A percentile compares a stretch with the other conserved stretches of the same genome.
Evolutionary conservation across 2,329 filamentous ascomycete genomes (phyloP).

Genomic region (Aspergillus pseudoglaucus): DNA sequence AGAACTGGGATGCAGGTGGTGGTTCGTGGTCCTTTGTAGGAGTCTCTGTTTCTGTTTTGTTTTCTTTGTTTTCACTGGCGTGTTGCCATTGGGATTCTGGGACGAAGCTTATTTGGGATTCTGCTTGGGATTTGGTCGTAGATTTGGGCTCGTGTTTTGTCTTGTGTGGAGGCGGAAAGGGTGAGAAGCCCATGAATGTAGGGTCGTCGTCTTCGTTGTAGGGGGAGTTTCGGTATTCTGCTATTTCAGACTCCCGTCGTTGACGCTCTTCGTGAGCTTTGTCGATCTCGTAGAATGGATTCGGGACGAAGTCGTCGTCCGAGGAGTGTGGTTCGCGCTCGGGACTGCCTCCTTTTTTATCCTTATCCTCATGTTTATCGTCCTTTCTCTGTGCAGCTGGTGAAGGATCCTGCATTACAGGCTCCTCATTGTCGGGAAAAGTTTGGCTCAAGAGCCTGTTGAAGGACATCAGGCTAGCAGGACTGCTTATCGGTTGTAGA

Average conservation of each 20-base stretch:
- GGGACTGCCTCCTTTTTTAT: not conserved
- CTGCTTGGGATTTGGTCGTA: not conserved
- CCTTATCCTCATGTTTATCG: not conserved
- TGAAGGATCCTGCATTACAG: not conserved
- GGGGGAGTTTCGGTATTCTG: not conserved
- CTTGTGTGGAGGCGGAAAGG: not conserved
- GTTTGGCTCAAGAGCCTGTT: not conserved
- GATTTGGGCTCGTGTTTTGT: not conserved
- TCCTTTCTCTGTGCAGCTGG: not conserved
- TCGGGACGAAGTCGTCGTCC: slow-evolving; percentile 15
- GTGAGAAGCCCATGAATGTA: not conserved
- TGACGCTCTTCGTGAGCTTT: slow-evolving; percentile 12
- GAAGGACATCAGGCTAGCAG: not conserved
- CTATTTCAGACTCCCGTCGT: slow-evolving; percentile 3
- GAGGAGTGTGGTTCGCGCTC: slow-evolving; percentile 1
- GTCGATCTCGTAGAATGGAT: slow-evolving; percentile 28
- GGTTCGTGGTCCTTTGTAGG: not conserved
- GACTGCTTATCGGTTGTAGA: not conserved
- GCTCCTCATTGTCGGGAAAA: not conserved
- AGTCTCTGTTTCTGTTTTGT: not conserved
- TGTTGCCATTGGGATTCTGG: slow-evolving; percentile 5
- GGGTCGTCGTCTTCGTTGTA: slow-evolving; percentile 1
- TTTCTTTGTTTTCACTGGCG: not conserved
- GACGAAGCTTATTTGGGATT: slow-evolving; percentile 7
- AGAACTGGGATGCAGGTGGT: slow-evolving; percentile 5